A percentile compares a stretch with the other conserved stretches of the same genome.
Conservation (phyloP, 2,329 filamentous ascomycete species). For the Fusarium beomiforme region DNA sequence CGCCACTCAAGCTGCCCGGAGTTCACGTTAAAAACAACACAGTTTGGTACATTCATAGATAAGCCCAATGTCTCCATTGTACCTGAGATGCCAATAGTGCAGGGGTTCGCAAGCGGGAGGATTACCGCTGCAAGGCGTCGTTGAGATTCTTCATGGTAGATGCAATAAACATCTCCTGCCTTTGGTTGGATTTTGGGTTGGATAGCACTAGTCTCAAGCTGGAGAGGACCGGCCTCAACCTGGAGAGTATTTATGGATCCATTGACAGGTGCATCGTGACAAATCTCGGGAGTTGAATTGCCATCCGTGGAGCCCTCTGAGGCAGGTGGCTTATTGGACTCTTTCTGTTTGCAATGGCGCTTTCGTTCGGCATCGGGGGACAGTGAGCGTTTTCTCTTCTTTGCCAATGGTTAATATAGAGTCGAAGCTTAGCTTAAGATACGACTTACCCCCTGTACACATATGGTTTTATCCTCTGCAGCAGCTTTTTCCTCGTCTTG, state of each 20-base stretch:
- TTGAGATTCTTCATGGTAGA: background rate
- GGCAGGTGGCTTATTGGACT: background rate
- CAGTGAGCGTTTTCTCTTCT: background rate
- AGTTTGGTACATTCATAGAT: background rate
- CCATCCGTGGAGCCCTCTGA: background rate
- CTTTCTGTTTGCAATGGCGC: background rate
- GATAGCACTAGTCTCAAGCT: background rate
- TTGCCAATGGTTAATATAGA: background rate
- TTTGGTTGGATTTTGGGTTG: background rate
- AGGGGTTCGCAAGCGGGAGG: background rate
- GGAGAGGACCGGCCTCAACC: background rate
- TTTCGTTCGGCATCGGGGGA: background rate
- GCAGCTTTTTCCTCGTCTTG: background rate
- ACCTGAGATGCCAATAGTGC: background rate
- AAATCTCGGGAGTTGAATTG: background rate
- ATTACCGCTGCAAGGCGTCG: background rate
- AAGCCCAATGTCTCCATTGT: background rate
- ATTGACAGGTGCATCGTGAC: rapidly evolving
- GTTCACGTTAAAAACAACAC: background rate
- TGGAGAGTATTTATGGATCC: background rate
- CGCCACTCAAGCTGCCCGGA: background rate
- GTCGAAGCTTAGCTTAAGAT: background rate
- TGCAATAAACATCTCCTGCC: background rate
- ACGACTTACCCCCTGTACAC: background rate
- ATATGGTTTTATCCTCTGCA: background rate